Evolutionary conservation across 2,329 filamentous ascomycete genomes (phyloP).

Genomic region (Alternaria brassicae): DNA sequence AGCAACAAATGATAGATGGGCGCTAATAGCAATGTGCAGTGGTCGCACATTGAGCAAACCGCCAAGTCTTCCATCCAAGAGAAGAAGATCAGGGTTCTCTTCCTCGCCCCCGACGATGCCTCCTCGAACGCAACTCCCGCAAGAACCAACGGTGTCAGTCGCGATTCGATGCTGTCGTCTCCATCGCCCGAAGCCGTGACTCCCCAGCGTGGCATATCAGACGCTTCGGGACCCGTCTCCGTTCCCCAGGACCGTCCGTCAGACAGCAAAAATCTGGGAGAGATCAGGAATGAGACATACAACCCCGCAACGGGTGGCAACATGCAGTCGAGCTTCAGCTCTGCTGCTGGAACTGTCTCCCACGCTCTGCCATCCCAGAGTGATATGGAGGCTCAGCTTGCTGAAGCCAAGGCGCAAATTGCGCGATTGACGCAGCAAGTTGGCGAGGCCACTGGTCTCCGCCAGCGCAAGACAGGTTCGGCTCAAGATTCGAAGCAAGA

Average conservation of each 20-base stretch:
- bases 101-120: constrained; percentile 70
- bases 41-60: constrained; percentile 74
- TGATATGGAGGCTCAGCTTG: constrained; percentile 75
- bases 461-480: constrained; percentile 76
- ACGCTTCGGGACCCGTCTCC: constrained; percentile 49
- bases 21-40: constrained; percentile 60
- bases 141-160: constrained; percentile 45
- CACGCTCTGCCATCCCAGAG: constrained; percentile 59
- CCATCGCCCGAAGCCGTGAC: constrained; percentile 60
- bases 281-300: constrained; percentile 51
- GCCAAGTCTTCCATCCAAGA: constrained; percentile 83
- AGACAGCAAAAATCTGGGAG: constrained; percentile 51
- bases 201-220: constrained; percentile 50
- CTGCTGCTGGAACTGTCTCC: constrained; percentile 60
- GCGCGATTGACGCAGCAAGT: constrained; percentile 69
- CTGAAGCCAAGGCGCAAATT: constrained; percentile 77
- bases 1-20: neutral
- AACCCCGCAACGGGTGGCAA: constrained; percentile 48
- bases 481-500: constrained; percentile 60
- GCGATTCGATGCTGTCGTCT: constrained; percentile 55
- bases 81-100: constrained; percentile 93
- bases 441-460: constrained; percentile 65
- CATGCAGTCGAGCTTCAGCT: constrained; percentile 49
- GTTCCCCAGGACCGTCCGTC: constrained; percentile 49
- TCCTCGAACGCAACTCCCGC: constrained; percentile 42